Evolutionary conservation across 495 filamentous ascomycete species (phyloP).

Genomic region (Aspergillus egyptiacus): DNA sequence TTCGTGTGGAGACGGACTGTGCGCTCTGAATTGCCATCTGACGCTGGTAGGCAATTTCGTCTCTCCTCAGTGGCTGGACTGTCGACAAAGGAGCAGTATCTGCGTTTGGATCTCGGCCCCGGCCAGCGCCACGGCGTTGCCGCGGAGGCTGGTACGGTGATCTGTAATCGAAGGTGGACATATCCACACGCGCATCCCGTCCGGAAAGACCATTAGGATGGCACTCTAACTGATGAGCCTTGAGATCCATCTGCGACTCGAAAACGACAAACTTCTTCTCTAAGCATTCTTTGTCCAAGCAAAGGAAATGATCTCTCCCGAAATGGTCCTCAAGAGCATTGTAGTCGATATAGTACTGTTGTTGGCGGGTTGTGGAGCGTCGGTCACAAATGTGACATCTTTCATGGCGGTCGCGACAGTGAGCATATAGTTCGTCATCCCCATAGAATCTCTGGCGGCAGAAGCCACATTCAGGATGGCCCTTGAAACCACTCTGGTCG

Average conservation of each 20-base stretch:
- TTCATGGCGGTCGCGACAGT: constrained; percentile 90
- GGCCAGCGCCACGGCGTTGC: constrained; percentile 54
- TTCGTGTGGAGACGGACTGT: constrained; percentile 68
- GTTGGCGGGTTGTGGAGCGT: constrained; percentile 57
- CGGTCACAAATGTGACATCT: constrained; percentile 92
- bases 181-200: constrained; percentile 82
- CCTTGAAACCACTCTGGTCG: constrained; percentile 93
- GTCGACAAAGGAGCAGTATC: constrained; percentile 72
- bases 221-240: constrained; percentile 72
- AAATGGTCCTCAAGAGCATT: constrained; percentile 80
- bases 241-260: constrained; percentile 85
- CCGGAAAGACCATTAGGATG: constrained; percentile 71
- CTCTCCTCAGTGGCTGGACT: constrained; percentile 75
- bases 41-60: constrained; percentile 87
- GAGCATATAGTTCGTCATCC: constrained; percentile 86
- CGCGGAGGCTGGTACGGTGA: constrained; percentile 61
- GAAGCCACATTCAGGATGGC: constrained; percentile 91
- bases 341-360: constrained; percentile 87
- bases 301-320: constrained; percentile 78
- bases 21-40: constrained; percentile 87
- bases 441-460: constrained; percentile 91
- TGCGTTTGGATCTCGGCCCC: constrained; percentile 68
- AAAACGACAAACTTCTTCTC: constrained; percentile 99
- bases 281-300: constrained; percentile 75
- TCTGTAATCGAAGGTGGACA: constrained; percentile 77